Percentiles rank a stretch among this genome's conserved stretches.
phyloP scores from a whole-genome alignment of 2,329 filamentous ascomycete species.

The Plectosphaerella sp. region DNA sequence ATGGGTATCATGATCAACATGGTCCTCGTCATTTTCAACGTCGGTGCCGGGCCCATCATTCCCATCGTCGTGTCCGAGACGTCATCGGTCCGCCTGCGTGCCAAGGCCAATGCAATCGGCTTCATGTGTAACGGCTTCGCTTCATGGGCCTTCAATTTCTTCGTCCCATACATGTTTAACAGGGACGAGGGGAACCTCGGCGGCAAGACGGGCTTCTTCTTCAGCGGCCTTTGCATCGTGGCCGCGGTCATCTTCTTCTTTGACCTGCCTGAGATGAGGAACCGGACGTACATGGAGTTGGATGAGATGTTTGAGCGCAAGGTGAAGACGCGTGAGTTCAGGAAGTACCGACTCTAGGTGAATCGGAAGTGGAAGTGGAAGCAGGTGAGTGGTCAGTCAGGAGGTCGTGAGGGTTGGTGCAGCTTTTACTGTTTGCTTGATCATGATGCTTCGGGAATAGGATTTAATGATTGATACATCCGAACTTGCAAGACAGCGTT shows the following conservation, averaged over 20 bases:
- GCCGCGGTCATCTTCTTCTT: conserved; percentile 33
- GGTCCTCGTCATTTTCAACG: conserved; percentile 34
- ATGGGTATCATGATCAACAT: conserved; percentile 33
- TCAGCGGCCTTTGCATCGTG: conserved; percentile 27
- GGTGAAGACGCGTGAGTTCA: conserved; percentile 20
- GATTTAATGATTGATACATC: too few relatives aligned
- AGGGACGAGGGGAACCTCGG: conserved; percentile 28
- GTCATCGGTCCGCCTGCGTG: conserved; percentile 35
- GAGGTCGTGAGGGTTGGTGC: too few relatives aligned
- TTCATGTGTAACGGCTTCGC: conserved; percentile 34
- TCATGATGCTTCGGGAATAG: too few relatives aligned
- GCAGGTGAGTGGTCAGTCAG: too few relatives aligned
- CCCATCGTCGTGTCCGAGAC: conserved; percentile 36
- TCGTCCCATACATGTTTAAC: conserved; percentile 47
- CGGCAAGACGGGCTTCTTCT: conserved; percentile 36
- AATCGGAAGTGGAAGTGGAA: too few relatives aligned
- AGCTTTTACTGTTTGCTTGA: too few relatives aligned
- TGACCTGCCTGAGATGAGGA: conserved; percentile 49
- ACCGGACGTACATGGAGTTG: conserved; percentile 39
- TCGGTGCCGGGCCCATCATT: conserved; percentile 37
- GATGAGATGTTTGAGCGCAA: conserved; percentile 30
- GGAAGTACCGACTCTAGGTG: not conserved
- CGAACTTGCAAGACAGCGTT: too few relatives aligned
- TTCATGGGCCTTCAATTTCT: conserved; percentile 37
- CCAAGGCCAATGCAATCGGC: conserved; percentile 36